These are phyloP conservation scores for Rugonectria rugulosa DNA, from an alignment of 2,329 filamentous ascomycete species.

Conservation along the genomic window DNA sequence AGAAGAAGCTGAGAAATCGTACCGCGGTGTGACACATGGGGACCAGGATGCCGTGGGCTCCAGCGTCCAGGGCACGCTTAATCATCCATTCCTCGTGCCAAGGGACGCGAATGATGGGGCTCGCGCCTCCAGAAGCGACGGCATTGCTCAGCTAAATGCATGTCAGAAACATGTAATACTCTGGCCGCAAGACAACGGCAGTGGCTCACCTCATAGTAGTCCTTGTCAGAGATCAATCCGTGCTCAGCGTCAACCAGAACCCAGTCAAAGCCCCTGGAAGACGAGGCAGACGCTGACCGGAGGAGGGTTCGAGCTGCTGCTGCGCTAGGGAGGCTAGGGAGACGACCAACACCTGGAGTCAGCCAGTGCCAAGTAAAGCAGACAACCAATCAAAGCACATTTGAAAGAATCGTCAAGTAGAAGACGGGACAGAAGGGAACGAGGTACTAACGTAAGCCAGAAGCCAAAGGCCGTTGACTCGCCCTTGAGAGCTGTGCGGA, in stretches of 20 bases:
- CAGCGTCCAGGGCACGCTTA: conserved; percentile 8
- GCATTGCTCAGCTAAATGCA: not conserved
- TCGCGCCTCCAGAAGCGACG: conserved; percentile 4
- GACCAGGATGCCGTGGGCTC: not conserved
- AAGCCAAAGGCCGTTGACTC: conserved; percentile 1
- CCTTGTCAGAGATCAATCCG: conserved; percentile 7
- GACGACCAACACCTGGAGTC: too few relatives aligned
- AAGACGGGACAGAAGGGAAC: too few relatives aligned
- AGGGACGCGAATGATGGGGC: conserved; percentile 6
- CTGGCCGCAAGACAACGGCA: not conserved
- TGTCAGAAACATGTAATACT: not conserved
- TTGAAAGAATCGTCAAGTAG: not conserved
- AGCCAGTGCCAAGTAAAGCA: too few relatives aligned
- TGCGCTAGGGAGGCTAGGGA: conserved; percentile 1
- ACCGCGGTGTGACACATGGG: conserved; percentile 11
- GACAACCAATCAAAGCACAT: not conserved
- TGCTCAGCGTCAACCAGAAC: conserved; percentile 8
- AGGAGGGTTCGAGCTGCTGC: not conserved
- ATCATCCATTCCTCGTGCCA: conserved; percentile 12
- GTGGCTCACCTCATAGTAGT: conserved; percentile 6
- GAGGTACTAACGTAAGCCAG: conserved; percentile 8
- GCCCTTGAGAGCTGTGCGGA: not conserved
- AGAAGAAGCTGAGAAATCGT: not conserved
- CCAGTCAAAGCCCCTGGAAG: not conserved
- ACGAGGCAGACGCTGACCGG: not conserved